Evolutionary conservation across 2,329 filamentous ascomycete genomes (phyloP).

Genomic region (Colletotrichum australisinense): DNA sequence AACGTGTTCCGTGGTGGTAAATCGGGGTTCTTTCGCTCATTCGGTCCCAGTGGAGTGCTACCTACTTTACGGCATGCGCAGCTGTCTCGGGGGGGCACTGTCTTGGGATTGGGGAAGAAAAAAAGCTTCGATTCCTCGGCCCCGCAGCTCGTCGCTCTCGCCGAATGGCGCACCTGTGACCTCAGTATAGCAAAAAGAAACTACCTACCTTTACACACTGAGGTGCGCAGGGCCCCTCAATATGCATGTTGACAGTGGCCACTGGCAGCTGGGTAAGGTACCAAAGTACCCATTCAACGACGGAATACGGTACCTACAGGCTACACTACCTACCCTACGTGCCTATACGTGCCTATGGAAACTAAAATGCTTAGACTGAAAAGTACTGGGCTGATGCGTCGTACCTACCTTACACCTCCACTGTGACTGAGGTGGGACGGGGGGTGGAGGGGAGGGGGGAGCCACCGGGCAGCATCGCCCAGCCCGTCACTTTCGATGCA

Average conservation of each 20-base stretch:
- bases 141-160: slow-evolving; percentile 23
- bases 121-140: slow-evolving; percentile 15
- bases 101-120: not conserved
- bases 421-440: not conserved
- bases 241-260: not conserved
- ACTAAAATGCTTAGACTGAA: not conserved
- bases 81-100: not conserved
- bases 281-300: not conserved
- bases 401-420: slow-evolving; percentile 4
- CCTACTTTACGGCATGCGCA: slow-evolving; percentile 4
- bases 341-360: too few relatives aligned
- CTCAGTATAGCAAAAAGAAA: not conserved
- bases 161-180: slow-evolving; percentile 8
- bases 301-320: not conserved
- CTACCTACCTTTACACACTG: too few relatives aligned
- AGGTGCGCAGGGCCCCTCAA: too few relatives aligned
- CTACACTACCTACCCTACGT: not conserved
- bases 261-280: slow-evolving; percentile 6
- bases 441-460: not conserved
- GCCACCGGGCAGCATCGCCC: not conserved
- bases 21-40: not conserved
- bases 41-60: not conserved
- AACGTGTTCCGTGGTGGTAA: not conserved
- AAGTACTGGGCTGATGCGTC: not conserved
- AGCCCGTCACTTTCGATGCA: not conserved